Conservation (phyloP, 345 rosid genomes). For the Brassica incana region DNA sequence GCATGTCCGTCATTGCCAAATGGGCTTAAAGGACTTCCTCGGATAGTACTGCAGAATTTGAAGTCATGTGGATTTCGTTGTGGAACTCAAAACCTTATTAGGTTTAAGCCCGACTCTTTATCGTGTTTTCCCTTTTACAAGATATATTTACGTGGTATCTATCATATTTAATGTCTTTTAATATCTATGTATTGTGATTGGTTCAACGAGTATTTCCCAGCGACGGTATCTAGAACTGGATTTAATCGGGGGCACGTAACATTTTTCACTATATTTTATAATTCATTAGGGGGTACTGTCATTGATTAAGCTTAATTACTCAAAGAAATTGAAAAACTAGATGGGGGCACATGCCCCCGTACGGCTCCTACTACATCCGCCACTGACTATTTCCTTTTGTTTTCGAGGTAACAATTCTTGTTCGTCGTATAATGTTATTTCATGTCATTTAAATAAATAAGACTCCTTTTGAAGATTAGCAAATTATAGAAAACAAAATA, state of each 20-base stretch:
- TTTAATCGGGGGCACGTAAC: no score
- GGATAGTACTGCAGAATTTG: not conserved
- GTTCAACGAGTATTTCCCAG: not conserved
- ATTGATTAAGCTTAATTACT: no score
- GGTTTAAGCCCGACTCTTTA: constrained; percentile 28
- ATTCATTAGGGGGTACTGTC: no score
- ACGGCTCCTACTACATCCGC: no score
- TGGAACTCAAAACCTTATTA: constrained; percentile 18
- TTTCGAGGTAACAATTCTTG: not conserved
- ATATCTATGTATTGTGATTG: constrained; percentile 16
- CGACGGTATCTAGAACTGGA: no score
- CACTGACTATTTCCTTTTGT: not conserved
- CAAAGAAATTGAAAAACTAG: no score
- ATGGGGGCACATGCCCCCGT: no score
- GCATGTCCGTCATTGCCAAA: constrained; percentile 71
- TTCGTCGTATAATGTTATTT: not conserved
- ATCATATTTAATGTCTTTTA: constrained; percentile 8
- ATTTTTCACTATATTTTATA: no score
- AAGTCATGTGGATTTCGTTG: constrained; percentile 12
- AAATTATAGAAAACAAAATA: not conserved
- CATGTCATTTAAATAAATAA: constrained; percentile 6
- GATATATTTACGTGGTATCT: constrained; percentile 11
- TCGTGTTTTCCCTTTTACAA: not conserved
- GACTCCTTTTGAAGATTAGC: not conserved
- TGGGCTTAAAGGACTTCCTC: constrained; percentile 54